Percentiles rank a stretch among this genome's conserved stretches.
These are phyloP conservation scores for Lindgomyces ingoldianus DNA, from an alignment of 495 filamentous ascomycete species.

Conservation along the genomic window DNA sequence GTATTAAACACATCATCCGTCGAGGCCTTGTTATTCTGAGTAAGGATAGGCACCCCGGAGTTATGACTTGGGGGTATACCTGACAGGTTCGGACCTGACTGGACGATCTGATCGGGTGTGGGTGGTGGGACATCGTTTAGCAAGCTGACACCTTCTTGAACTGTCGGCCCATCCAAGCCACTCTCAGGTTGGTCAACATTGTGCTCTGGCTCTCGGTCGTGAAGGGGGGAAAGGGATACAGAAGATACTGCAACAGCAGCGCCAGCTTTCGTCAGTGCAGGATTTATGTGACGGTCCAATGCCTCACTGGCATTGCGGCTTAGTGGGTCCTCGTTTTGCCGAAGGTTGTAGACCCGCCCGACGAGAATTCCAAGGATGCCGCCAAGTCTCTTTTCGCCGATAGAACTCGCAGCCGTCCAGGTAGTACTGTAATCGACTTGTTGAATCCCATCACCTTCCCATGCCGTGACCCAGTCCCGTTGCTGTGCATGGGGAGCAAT, in stretches of 20 bases:
- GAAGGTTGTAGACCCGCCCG: slow-evolving; percentile 64
- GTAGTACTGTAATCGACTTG: slow-evolving; percentile 57
- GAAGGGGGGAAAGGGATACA: neutral
- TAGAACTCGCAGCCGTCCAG: slow-evolving; percentile 36
- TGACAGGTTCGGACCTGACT: neutral
- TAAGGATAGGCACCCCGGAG: neutral
- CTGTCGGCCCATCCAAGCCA: slow-evolving; percentile 1
- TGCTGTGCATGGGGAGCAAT: slow-evolving; percentile 63
- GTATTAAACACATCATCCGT: neutral
- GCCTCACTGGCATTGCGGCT: slow-evolving; percentile 7
- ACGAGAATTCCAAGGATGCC: slow-evolving; percentile 75
- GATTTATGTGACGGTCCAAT: neutral
- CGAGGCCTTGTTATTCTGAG: neutral
- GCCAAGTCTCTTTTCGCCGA: slow-evolving; percentile 53
- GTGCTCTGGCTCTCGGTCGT: slow-evolving; percentile 23
- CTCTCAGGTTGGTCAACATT: slow-evolving; percentile 4
- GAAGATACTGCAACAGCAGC: neutral
- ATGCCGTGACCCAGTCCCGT: slow-evolving; percentile 61
- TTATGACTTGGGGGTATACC: neutral
- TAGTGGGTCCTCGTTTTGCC: slow-evolving; percentile 42
- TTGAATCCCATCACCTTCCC: slow-evolving; percentile 59
- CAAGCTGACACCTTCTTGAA: slow-evolving; percentile 28
- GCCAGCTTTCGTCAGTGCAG: neutral
- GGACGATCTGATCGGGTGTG: neutral
- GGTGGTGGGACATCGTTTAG: neutral